Evolutionary conservation across 2,329 filamentous ascomycete genomes (phyloP), one percentile per base, ranked within the genome.

Genomic region (Zymoseptoria tritici): DNA sequence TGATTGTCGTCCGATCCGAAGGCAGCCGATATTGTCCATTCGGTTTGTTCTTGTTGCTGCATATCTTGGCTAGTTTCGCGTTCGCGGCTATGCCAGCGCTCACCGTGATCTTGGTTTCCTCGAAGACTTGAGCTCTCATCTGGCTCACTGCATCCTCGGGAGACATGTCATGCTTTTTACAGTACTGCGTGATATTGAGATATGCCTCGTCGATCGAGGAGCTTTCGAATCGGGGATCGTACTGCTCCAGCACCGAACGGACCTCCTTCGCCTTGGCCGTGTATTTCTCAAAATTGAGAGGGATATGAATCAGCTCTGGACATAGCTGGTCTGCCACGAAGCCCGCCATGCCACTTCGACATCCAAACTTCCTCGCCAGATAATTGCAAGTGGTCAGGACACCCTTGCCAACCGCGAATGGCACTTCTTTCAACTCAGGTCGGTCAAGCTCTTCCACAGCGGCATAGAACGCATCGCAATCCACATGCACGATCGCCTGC

Each of bases 401-500:
- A 7, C 85, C 85, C 67, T 83, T 83, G 0, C 94, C 94, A 0
- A 99, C 94, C 0, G 93, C 91, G 76, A 99, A 97, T 0, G 94
- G 94, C 0, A 96, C 79, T 49, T 91, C 80, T 61, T 88, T 89
- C 52, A 99, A 81, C 71, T 96, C 92, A 0, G 93, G 94, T 0
- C 88, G 82, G 64, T 82, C 79, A 51, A 82, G 73, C 69, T 81
- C 90, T 73, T 97, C 94, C 0, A 97, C 94, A 0, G 94, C 91
- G 0, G 94, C 94, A 70, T 94, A 99, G 75, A 99, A 99, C 16
- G 94, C 94, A 78, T 99, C 94, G 75, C 94, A 97, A 73, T 99
- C 94, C 54, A 97, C 83, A 72, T 99, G 94, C 0, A 97, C 88
- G 22, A 97, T 84, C 59, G 85, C 80, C 72, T 97, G 94, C 0